These are phyloP conservation scores for Salix caprea DNA, from an alignment of 345 rosid species.

Conservation along the genomic window DNA sequence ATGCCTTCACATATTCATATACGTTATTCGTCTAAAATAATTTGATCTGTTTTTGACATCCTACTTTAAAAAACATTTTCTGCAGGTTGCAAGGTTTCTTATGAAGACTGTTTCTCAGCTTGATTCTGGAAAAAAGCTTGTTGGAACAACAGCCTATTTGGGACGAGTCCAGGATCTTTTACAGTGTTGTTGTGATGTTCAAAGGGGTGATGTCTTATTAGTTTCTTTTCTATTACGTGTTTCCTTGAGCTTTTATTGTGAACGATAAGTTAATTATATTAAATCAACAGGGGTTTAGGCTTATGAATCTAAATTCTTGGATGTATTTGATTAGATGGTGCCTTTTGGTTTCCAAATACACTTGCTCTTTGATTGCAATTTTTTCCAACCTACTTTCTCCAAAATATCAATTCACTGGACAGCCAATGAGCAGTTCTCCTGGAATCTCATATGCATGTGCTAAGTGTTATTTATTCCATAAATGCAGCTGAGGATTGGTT, in stretches of 20 bases:
- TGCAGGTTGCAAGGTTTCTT: constrained; percentile 91
- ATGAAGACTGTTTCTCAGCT: constrained; percentile 90
- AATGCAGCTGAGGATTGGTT: constrained; percentile 87
- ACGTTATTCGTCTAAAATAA: not conserved
- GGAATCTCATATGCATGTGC: not conserved
- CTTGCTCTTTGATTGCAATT: not conserved
- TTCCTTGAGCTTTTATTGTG: not conserved
- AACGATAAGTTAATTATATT: not conserved
- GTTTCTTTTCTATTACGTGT: not conserved
- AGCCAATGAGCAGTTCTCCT: not conserved
- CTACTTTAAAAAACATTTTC: constrained; percentile 4
- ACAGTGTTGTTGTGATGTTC: constrained; percentile 66
- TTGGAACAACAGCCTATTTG: constrained; percentile 87
- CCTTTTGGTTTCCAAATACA: not conserved
- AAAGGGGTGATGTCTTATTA: constrained; percentile 43
- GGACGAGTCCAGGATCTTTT: constrained; percentile 62
- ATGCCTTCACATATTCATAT: not conserved
- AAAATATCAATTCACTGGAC: not conserved
- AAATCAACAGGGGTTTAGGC: not conserved
- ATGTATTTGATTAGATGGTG: not conserved
- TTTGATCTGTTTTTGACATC: constrained; percentile 1
- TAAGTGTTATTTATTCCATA: not conserved
- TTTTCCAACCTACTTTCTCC: not conserved
- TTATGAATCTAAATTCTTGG: not conserved
- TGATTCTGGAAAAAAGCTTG: constrained; percentile 76